Percentiles rank a stretch among this genome's conserved stretches.
Evolutionary conservation across 2,329 filamentous ascomycete genomes (phyloP).

Genomic region (Botryosphaeria agaves): DNA sequence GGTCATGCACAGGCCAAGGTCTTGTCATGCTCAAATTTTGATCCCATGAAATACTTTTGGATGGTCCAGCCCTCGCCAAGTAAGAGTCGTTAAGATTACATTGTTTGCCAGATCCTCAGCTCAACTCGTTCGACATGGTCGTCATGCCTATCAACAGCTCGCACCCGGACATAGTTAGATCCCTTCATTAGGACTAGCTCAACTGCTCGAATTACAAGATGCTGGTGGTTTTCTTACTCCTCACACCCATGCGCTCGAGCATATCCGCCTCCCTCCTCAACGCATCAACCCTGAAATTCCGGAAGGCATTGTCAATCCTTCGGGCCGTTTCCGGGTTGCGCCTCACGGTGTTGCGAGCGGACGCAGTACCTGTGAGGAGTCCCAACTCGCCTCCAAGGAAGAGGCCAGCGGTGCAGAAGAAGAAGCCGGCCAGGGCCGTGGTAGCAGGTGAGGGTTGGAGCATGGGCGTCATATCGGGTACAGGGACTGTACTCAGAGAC

Average conservation of each 20-base stretch:
- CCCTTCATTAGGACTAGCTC: too few relatives aligned
- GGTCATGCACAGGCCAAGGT: too few relatives aligned
- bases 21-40: too few relatives aligned
- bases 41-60: too few relatives aligned
- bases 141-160: too few relatives aligned
- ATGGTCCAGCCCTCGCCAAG: too few relatives aligned
- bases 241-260: constrained; percentile 31
- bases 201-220: too few relatives aligned
- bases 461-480: constrained; percentile 43
- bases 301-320: constrained; percentile 46
- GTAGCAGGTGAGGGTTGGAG: constrained; percentile 37
- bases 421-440: constrained; percentile 46
- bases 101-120: too few relatives aligned
- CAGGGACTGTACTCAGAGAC: constrained; percentile 26
- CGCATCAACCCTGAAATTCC: constrained; percentile 44
- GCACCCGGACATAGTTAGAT: too few relatives aligned
- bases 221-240: too few relatives aligned
- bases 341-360: constrained; percentile 35
- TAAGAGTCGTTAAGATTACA: too few relatives aligned
- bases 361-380: constrained; percentile 37
- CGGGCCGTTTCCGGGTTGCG: constrained; percentile 34
- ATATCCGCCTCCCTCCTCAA: constrained; percentile 39
- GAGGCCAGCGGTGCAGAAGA: constrained; percentile 43
- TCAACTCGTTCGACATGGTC: too few relatives aligned
- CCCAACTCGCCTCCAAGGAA: constrained; percentile 49